Base-by-base conservation (phyloP, 345 rosid species). In the Iberis pinnata region DNA sequence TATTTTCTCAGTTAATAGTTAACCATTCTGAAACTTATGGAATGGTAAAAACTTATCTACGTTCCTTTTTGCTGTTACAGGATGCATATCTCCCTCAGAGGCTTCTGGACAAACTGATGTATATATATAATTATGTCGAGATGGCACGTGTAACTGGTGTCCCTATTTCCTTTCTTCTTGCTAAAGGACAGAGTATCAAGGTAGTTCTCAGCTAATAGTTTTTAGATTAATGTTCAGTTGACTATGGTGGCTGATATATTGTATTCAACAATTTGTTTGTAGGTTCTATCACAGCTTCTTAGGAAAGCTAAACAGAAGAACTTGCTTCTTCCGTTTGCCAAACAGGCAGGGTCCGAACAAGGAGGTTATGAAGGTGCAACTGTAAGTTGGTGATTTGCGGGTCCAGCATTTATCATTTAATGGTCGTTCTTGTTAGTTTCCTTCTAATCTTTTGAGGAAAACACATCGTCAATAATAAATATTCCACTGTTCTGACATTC, bases 141-240 rank as follows among this genome's bases (percentile, higher is more conserved):
- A 92, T 92, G 98, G 98, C 98, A 60, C 94, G 96, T 76, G 98
- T 88, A 60, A 88, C 96, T 27, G 98, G 98, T n/a, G 98, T 92
- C 15, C 98, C 98, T 11, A 64, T 92, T 35, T 88, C 95, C 45
- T 92, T 83, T 71, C 97, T 92, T 65, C 98, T 92, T 70, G 81
- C 98, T 19, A 85, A 95, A 75, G 98, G 98, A 42, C 97, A 92
- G 76, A 88, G 95, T 72, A 92, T 92, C 60, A 92, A 92, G 95
- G 97, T 80, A 53, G 22, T 40, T 39, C 49, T 45, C 32, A 31
- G 39, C 50, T 44, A 24, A 46, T 60, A 38, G 14, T 31, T 59
- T 38, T 3, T 53, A 13, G 63, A 42, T 41, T n/a, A 47, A 32
- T 17, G 25, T 48, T 48, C 49, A 53, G 57, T 32, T 41, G 43